Evolutionary conservation across 768 basidiomycete genomes (phyloP).

Genomic region (Trametes gibbosa): DNA sequence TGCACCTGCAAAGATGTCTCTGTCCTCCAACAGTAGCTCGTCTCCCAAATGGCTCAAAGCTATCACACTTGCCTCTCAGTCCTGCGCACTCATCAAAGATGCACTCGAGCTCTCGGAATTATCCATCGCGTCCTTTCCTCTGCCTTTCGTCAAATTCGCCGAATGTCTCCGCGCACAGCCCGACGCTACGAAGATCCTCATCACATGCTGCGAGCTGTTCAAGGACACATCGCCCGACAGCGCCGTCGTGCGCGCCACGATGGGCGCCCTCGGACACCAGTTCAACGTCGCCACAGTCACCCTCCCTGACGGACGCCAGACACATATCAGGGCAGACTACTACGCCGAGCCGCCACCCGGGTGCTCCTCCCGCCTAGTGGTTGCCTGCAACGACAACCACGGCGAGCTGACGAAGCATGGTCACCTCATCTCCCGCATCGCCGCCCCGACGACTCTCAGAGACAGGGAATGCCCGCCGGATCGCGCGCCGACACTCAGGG

Average conservation of each 20-base stretch:
- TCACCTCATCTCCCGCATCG: background rate
- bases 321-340: background rate
- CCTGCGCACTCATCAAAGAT: background rate
- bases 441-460: background rate
- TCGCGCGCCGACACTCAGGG: constrained; percentile 1
- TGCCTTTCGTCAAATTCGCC: background rate
- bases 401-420: background rate
- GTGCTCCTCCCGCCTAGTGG: background rate
- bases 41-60: background rate
- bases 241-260: background rate
- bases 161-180: background rate
- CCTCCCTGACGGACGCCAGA: background rate
- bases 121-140: background rate
- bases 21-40: background rate
- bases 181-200: background rate
- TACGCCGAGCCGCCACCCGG: background rate
- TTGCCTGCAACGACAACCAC: constrained; percentile 1
- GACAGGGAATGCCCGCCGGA: background rate
- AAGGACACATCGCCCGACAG: background rate
- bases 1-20: background rate
- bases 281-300: constrained; percentile 3
- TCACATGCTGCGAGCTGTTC: constrained; percentile 1
- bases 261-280: constrained; percentile 2
- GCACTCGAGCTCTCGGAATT: background rate
- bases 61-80: background rate